phyloP scores from a whole-genome alignment of 306 rosid genomes.

The Casuarina glauca region DNA sequence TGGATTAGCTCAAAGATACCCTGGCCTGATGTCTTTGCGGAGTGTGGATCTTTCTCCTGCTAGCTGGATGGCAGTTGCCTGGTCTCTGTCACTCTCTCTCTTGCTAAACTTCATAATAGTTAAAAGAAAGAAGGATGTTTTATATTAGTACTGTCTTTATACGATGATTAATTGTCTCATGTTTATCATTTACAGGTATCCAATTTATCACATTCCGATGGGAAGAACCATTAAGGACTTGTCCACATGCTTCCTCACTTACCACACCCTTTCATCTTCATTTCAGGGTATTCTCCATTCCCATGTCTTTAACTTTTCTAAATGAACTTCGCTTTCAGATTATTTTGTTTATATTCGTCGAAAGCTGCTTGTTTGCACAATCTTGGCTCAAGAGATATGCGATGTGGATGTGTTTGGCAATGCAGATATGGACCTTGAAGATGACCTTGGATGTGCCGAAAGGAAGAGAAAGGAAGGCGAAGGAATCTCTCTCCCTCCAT shows the following conservation, averaged over 20 bases:
- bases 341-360: not conserved
- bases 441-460: slow-evolving; percentile 44
- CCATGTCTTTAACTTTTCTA: not conserved
- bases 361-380: not conserved
- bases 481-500: slow-evolving; percentile 60
- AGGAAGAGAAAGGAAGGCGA: slow-evolving; percentile 67
- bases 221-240: slow-evolving; percentile 90
- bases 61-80: slow-evolving; percentile 97
- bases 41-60: slow-evolving; percentile 99
- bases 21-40: slow-evolving; percentile 83
- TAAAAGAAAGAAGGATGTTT: not conserved
- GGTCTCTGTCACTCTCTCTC: slow-evolving; percentile 50
- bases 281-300: slow-evolving; percentile 66
- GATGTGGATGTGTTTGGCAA: not conserved
- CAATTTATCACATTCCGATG: slow-evolving; percentile 98
- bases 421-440: slow-evolving; percentile 69
- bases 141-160: no score
- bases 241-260: slow-evolving; percentile 88
- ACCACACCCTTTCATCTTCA: slow-evolving; percentile 95
- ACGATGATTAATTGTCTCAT: not conserved
- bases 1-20: slow-evolving; percentile 72
- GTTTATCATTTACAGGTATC: slow-evolving; percentile 67
- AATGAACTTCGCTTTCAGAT: not conserved
- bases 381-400: slow-evolving; percentile 4
- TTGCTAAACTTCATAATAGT: not conserved